Evolutionary conservation across 2,329 filamentous ascomycete species (phyloP).

Genomic region (Trichoderma oligosporum): DNA sequence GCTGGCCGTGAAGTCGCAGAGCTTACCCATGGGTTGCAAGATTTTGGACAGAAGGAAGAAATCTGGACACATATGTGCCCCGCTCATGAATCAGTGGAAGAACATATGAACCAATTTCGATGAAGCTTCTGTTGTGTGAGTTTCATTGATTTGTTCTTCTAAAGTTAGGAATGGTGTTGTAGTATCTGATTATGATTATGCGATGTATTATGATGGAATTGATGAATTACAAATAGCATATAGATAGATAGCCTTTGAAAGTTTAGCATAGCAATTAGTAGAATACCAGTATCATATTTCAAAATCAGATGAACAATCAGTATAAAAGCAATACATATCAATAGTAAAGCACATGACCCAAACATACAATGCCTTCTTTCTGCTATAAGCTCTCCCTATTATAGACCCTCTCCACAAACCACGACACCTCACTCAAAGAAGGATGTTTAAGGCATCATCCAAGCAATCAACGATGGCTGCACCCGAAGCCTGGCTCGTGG

Average conservation of each 20-base stretch:
- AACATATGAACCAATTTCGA: conserved; percentile 8
- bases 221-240: neutral
- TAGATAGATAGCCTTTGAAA: neutral
- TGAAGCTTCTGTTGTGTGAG: neutral
- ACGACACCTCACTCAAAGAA: no score
- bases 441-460: neutral
- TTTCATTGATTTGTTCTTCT: neutral
- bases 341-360: no score
- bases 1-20: conserved; percentile 19
- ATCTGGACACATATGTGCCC: conserved; percentile 27
- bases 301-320: neutral
- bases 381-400: no score
- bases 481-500: neutral
- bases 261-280: neutral
- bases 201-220: neutral
- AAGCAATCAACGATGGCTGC: neutral
- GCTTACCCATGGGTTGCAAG: conserved; percentile 21
- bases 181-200: neutral
- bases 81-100: conserved; percentile 9
- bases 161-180: neutral
- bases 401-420: no score
- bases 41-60: conserved; percentile 24
- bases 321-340: no score
- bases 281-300: neutral
- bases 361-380: no score